Base-by-base conservation (phyloP, 495 filamentous ascomycete species). In the Podospora tetraspora region DNA sequence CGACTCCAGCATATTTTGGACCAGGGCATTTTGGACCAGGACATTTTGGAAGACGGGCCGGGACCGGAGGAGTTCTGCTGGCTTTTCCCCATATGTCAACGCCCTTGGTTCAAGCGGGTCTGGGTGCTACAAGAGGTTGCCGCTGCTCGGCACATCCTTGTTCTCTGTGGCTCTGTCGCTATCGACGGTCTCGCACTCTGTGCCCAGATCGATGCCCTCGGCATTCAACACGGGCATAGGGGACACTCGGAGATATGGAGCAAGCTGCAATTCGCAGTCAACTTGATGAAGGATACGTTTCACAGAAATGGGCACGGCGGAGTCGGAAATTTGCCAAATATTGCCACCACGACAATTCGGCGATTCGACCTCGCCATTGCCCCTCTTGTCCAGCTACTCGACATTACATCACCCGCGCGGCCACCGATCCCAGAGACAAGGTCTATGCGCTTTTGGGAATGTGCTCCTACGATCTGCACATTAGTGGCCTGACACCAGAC, bases 361-460 rank as follows among this genome's bases (percentile, higher is more conserved):
- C 57, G 12, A 62, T 58, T 68, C 61, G 72, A 66, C 62, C 58
- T 70, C 25, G 56, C 56, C 67, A 75, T 75, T 52, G 57, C 57
- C 23, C 62, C 73, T 9, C 68, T 80, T 30, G 67, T 67, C 21
- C 63, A 75, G 61, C 68, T 79, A 43, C 62, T 79, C 23, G 78
- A 76, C 63, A 76, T 79, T 79, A 78, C 67, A 69, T 75, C 66
- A 56, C 66, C 16, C 73, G 71, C 11, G n/a, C 77, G 56, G 78
- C 78, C 60, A 75, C 76, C 62, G 66, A 72, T 2, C 62, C 11
- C 56, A 75, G 70, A 57, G 77, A 80, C 68, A 80, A 76, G 62
- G 64, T 80, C 7, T 80, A 72, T 72, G 77, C 77, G n/a, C 69
- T 80, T 21, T 73, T 79, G n/a, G 74, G 77, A 4, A 75, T 80